These are phyloP conservation scores for Plectranthus barbatus DNA, from an alignment of 257 asterid genomes.

Conservation along the genomic window DNA sequence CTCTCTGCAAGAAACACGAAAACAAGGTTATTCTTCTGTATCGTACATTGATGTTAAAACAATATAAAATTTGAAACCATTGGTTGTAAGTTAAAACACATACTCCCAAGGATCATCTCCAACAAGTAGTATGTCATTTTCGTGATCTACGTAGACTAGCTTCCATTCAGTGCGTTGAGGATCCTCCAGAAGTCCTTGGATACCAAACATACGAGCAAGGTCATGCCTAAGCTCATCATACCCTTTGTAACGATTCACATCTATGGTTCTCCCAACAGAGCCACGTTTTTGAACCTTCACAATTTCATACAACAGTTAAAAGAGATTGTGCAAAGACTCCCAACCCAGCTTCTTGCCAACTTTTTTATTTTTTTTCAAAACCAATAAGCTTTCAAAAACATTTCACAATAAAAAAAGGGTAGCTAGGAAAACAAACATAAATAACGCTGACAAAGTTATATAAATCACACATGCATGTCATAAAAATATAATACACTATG, in stretches of 20 bases:
- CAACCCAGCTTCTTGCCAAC: too few relatives aligned
- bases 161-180: conserved; percentile 90
- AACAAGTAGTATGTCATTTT: conserved; percentile 69
- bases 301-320: background rate
- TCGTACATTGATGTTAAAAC: background rate
- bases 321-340: too few relatives aligned
- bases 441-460: background rate
- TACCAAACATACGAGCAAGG: conserved; percentile 91
- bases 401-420: background rate
- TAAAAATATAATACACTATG: background rate
- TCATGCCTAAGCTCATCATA: conserved; percentile 87
- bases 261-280: conserved; percentile 97
- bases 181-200: conserved; percentile 86
- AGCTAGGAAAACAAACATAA: background rate
- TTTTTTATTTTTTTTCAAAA: too few relatives aligned
- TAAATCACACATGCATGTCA: too few relatives aligned
- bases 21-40: background rate
- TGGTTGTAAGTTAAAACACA: background rate
- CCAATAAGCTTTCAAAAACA: background rate
- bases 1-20: conserved; percentile 40
- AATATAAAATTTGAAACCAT: background rate
- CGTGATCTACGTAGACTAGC: conserved; percentile 84
- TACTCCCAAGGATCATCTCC: conserved; percentile 97
- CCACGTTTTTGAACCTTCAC: conserved; percentile 96
- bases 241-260: conserved; percentile 70